Evolutionary conservation across 73 alveolate species (phyloP), one percentile per base, ranked within the genome.

Genomic region (Paraurostyla sp.): DNA sequence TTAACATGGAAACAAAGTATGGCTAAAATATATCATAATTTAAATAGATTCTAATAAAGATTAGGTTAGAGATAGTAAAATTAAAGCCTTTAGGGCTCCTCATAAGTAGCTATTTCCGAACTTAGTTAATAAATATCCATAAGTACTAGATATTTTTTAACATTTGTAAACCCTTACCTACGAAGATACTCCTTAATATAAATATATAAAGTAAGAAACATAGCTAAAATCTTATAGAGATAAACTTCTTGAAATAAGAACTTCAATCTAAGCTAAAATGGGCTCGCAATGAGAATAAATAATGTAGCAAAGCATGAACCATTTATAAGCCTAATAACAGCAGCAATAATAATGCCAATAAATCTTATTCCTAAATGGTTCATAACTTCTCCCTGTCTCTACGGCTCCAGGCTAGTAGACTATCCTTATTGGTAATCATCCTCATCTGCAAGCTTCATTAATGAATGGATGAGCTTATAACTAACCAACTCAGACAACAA

Each of bases 1-100:
- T 86, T 95, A 30, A 88, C 88, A 57, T 95, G 98, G 98, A 93
- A 97, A 91, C 65, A 62, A 71, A 62, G 92, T 49, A 85, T 45
- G 29, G 18, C 25, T 75, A 16, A 18, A n/a, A 22, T 16, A 9
- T 9, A 69, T 11, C 7, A 69, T 38, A 25, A 9, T 63, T n/a
- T 15, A 11, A 13, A 11, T 69, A 69, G 85, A 36, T 23, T n/a
- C 16, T 54, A 83, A 85, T 42, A 92, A 90, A 93, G 91, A 90
- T 45, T 90, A 91, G 52, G 93, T 93, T 32, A 76, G 80, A 51
- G 94, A 93, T 42, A 65, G 50, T 54, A 93, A 93, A 56, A 71
- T 82, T 56, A 83, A 91, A 80, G 91, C 93, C 23, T 40, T 93
- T 57, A 58, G 52, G 32, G 52, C 83, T 0, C 97, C 97, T 0